Evolutionary conservation across 495 filamentous ascomycete genomes (phyloP).

Genomic region (Penicillium paxilli): DNA sequence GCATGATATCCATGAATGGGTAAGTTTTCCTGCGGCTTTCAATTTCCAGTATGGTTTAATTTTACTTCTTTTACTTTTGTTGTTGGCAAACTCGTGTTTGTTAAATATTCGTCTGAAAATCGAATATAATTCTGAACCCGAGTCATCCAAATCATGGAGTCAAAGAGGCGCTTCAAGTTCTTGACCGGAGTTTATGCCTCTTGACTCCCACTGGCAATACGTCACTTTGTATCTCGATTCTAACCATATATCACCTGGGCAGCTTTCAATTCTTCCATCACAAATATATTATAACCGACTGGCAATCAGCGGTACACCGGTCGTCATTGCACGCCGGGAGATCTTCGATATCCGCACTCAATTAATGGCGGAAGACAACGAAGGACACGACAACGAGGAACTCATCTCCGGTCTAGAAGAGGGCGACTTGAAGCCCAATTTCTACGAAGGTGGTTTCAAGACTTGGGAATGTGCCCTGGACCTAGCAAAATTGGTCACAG

Average conservation of each 20-base stretch:
- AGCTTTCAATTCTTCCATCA: constrained; percentile 71
- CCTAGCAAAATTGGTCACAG: constrained; percentile 62
- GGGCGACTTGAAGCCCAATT: constrained; percentile 82
- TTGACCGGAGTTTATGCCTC: no score
- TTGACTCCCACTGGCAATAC: no score
- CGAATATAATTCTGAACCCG: no score
- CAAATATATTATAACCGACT: constrained; percentile 74
- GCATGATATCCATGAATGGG: constrained; percentile 49
- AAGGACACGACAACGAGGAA: constrained; percentile 42
- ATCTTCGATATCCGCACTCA: constrained; percentile 93
- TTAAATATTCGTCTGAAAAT: no score
- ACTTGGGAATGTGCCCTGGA: constrained; percentile 97
- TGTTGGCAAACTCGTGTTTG: constrained; percentile 30
- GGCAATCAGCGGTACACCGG: constrained; percentile 43
- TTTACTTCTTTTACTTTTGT: constrained; percentile 12
- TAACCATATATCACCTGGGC: neutral
- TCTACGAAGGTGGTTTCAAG: constrained; percentile 99
- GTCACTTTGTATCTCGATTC: no score
- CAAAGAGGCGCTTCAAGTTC: no score
- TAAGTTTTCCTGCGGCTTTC: constrained; percentile 26
- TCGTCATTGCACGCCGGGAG: constrained; percentile 76
- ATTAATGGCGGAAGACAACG: constrained; percentile 83
- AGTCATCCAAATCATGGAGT: no score
- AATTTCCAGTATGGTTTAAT: neutral
- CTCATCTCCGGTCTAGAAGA: constrained; percentile 63